phyloP scores from a whole-genome alignment of 2,329 filamentous ascomycete species.

The Aotearoamyces nothofagi region DNA sequence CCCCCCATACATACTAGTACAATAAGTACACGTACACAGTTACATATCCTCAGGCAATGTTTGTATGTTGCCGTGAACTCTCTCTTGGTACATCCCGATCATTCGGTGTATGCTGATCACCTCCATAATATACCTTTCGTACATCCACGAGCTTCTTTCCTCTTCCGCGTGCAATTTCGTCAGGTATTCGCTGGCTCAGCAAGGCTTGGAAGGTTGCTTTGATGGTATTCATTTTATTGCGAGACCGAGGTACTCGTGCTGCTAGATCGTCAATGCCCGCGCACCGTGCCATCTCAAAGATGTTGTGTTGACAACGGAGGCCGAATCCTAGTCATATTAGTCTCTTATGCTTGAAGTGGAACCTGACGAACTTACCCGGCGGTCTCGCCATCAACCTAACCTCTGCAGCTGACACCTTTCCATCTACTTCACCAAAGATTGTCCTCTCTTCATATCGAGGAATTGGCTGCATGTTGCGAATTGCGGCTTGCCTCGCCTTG shows the following conservation, averaged over 20 bases:
- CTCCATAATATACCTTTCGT: slow-evolving; percentile 92
- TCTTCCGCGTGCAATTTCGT: slow-evolving; percentile 75
- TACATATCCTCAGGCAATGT: too few relatives aligned
- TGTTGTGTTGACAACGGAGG: slow-evolving; percentile 75
- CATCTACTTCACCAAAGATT: slow-evolving; percentile 70
- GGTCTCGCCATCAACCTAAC: slow-evolving; percentile 71
- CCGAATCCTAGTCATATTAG: slow-evolving; percentile 57
- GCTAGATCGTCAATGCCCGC: slow-evolving; percentile 79
- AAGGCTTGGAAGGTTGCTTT: slow-evolving; percentile 81
- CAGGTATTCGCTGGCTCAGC: slow-evolving; percentile 69
- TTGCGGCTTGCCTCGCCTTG: slow-evolving; percentile 68
- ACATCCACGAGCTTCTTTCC: slow-evolving; percentile 95
- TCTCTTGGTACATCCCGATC: too few relatives aligned
- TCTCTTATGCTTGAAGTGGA: slow-evolving; percentile 1
- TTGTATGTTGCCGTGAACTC: too few relatives aligned
- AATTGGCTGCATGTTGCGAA: slow-evolving; percentile 88
- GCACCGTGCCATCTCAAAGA: slow-evolving; percentile 86
- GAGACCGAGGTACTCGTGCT: slow-evolving; percentile 66
- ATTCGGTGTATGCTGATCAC: too few relatives aligned
- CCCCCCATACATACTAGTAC: slow-evolving; percentile 25
- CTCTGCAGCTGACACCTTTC: slow-evolving; percentile 77
- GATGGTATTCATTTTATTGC: slow-evolving; percentile 96
- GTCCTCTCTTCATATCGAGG: slow-evolving; percentile 83
- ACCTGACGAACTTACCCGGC: slow-evolving; percentile 52
- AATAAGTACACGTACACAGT: too few relatives aligned